Percentiles rank a stretch among this genome's conserved stretches.
phyloP scores from a whole-genome alignment of 2,329 filamentous ascomycete genomes.

The Exophiala phaeomuriformis region DNA sequence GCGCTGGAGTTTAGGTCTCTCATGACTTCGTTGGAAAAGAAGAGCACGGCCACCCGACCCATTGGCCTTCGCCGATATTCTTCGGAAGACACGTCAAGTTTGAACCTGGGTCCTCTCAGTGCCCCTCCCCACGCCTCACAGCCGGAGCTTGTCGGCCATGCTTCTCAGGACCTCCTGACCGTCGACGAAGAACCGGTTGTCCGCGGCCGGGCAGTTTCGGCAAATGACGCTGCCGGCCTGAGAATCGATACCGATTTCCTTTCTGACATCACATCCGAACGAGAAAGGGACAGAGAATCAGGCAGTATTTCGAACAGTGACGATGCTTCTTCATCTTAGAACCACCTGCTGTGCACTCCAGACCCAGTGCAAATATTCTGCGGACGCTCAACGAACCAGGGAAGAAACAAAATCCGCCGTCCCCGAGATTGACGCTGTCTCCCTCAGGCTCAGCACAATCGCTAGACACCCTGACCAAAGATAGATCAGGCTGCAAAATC shows the following conservation, averaged over 20 bases:
- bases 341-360: background rate
- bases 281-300: constrained; percentile 4
- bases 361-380: constrained; percentile 17
- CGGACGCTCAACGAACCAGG: constrained; percentile 18
- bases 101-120: constrained; percentile 39
- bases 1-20: constrained; percentile 90
- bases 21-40: constrained; percentile 75
- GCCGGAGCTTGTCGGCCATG: constrained; percentile 24
- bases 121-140: constrained; percentile 24
- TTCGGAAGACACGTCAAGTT: constrained; percentile 49
- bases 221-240: constrained; percentile 48
- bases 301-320: constrained; percentile 13
- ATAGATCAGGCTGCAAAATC: constrained; percentile 17
- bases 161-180: constrained; percentile 9
- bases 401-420: constrained; percentile 27
- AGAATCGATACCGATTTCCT: constrained; percentile 39
- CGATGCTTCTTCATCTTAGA: constrained; percentile 1
- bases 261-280: constrained; percentile 10
- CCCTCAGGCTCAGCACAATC: constrained; percentile 32
- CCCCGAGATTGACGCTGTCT: constrained; percentile 36
- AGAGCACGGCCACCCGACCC: constrained; percentile 64
- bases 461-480: constrained; percentile 29
- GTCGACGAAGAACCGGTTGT: constrained; percentile 15
- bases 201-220: constrained; percentile 51
- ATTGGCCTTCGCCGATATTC: constrained; percentile 62